A percentile compares a stretch with the other conserved stretches of the same genome.
phyloP scores from a whole-genome alignment of 2,329 filamentous ascomycete genomes.

The Exophiala alcalophila region DNA sequence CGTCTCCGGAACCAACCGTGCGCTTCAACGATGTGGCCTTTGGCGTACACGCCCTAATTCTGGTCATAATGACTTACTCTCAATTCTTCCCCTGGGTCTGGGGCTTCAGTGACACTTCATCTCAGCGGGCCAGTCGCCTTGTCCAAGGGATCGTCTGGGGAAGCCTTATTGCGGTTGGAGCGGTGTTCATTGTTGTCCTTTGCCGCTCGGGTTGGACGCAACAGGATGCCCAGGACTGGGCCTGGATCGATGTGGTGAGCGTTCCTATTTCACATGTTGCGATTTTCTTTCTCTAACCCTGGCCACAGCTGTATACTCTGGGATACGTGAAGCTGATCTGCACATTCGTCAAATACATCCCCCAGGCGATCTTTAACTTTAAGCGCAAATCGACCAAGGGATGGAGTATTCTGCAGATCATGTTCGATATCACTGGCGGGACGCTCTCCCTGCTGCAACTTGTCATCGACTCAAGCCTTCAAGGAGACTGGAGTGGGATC shows the following conservation, averaged over 20 bases:
- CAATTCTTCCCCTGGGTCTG: conserved; percentile 73
- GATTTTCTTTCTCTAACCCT: conserved; percentile 34
- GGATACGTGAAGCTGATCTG: conserved; percentile 87
- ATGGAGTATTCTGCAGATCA: conserved; percentile 81
- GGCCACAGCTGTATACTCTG: conserved; percentile 59
- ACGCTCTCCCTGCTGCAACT: conserved; percentile 78
- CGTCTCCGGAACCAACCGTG: conserved; percentile 75
- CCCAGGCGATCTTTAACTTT: conserved; percentile 80
- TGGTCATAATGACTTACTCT: conserved; percentile 70
- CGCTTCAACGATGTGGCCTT: conserved; percentile 88
- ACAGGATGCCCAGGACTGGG: conserved; percentile 52
- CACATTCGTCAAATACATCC: conserved; percentile 89
- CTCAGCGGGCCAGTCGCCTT: conserved; percentile 56
- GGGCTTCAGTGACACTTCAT: conserved; percentile 64
- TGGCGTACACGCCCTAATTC: conserved; percentile 72
- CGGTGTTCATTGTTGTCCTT: conserved; percentile 43
- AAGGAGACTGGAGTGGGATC: conserved; percentile 84
- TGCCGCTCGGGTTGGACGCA: conserved; percentile 42
- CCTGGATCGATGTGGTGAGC: conserved; percentile 63
- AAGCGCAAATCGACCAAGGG: conserved; percentile 79
- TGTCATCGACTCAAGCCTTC: conserved; percentile 76
- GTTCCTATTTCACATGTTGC: conserved; percentile 31
- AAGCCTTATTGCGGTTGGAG: conserved; percentile 51
- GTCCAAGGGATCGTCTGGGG: conserved; percentile 70
- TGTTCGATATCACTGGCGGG: conserved; percentile 80